Percentiles rank a stretch among this genome's conserved stretches.
These are phyloP conservation scores for Aspergillus fumigatus DNA, from an alignment of 2,329 filamentous ascomycete species.

Conservation along the genomic window DNA sequence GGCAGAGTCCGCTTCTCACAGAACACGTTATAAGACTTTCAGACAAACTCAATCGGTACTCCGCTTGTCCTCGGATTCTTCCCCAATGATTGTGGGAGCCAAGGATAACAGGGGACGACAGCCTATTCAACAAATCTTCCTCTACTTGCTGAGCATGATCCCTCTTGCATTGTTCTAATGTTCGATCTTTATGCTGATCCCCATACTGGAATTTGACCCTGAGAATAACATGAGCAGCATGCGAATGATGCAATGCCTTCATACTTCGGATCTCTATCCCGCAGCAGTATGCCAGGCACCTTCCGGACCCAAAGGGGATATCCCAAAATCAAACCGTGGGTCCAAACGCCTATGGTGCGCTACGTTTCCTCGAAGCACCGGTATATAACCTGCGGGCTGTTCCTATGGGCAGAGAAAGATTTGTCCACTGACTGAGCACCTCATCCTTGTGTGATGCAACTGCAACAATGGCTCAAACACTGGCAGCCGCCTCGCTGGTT, in stretches of 20 bases:
- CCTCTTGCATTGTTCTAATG: not conserved
- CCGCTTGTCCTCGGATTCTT: not conserved
- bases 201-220: not conserved
- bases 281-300: not conserved
- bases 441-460: not conserved
- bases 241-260: not conserved
- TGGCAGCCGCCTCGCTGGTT: conserved; percentile 14
- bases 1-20: not conserved
- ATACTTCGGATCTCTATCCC: not conserved
- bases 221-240: not conserved
- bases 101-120: not conserved
- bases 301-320: not conserved
- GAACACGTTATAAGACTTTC: not conserved
- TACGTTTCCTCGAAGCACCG: not conserved
- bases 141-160: not conserved
- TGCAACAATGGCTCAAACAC: conserved; percentile 12
- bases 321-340: not conserved
- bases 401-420: not conserved
- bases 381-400: not conserved
- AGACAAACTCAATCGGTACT: not conserved
- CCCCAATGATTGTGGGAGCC: too few relatives aligned
- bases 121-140: not conserved
- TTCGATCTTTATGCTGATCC: not conserved
- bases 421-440: not conserved
- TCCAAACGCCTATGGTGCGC: not conserved